Evolutionary conservation across 2,329 filamentous ascomycete genomes (phyloP).

Genomic region (Aureobasidium sp.): DNA sequence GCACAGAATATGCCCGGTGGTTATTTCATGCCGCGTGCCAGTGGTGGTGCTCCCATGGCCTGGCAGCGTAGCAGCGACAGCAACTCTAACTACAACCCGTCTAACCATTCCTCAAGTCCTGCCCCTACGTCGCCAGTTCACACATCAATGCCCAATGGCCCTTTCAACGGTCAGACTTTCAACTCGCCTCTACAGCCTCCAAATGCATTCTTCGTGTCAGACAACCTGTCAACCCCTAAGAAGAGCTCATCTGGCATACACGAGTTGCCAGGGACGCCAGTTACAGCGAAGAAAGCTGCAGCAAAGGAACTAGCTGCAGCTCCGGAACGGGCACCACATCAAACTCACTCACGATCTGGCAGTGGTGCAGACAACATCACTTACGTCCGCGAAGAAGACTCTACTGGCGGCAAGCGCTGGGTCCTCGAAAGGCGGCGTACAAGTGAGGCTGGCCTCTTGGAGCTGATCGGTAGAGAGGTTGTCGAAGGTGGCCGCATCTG

Average conservation of each 20-base stretch:
- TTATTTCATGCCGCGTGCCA: conserved; percentile 6
- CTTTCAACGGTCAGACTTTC: background rate
- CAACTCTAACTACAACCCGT: conserved; percentile 11
- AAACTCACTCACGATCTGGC: conserved; percentile 24
- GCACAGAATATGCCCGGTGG: background rate
- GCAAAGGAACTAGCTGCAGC: background rate
- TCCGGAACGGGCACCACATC: background rate
- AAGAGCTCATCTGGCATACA: background rate
- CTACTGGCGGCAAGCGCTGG: conserved; percentile 53
- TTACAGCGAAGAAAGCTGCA: background rate
- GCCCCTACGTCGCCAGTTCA: conserved; percentile 11
- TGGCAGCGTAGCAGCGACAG: conserved; percentile 20
- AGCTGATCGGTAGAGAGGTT: conserved; percentile 56
- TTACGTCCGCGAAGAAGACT: conserved; percentile 54
- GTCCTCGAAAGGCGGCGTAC: conserved; percentile 60
- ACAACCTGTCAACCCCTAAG: conserved; percentile 1
- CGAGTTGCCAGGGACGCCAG: conserved; percentile 14
- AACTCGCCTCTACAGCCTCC: background rate
- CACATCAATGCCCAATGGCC: background rate
- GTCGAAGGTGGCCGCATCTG: conserved; percentile 45
- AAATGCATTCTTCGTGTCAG: background rate
- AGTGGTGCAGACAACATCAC: conserved; percentile 60
- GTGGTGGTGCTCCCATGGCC: conserved; percentile 19
- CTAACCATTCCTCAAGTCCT: conserved; percentile 12
- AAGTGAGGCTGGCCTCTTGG: conserved; percentile 54